Conservation (phyloP, 192 early-diverging fungal genomes). For the Backusella australiensis region DNA sequence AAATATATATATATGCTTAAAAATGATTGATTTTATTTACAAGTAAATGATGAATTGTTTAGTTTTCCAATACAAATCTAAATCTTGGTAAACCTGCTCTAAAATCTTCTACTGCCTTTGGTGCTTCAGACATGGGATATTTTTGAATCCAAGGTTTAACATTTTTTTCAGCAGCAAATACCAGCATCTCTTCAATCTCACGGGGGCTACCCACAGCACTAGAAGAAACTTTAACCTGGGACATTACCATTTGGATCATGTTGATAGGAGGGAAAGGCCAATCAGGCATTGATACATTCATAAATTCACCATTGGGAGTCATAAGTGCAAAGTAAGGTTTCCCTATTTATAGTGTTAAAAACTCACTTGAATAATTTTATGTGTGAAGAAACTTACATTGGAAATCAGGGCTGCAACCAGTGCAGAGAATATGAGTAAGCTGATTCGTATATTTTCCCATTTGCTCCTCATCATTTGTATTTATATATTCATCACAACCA, state of each 20-base stretch:
- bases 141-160: conserved; percentile 56
- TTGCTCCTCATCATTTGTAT: conserved; percentile 6
- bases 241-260: neutral
- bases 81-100: conserved; percentile 63
- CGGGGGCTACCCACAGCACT: conserved; percentile 56
- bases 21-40: neutral
- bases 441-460: neutral
- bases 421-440: conserved; percentile 32
- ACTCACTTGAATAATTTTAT: neutral
- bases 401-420: conserved; percentile 10
- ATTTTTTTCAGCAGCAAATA: conserved; percentile 54
- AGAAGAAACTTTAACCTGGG: conserved; percentile 44
- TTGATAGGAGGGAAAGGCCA: conserved; percentile 6
- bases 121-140: conserved; percentile 57
- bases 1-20: neutral
- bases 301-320: conserved; percentile 48
- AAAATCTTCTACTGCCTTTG: conserved; percentile 60
- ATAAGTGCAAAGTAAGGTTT: neutral
- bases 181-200: conserved; percentile 56
- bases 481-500: conserved; percentile 44
- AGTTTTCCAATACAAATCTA: conserved; percentile 70
- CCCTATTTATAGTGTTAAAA: neutral
- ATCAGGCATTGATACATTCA: conserved; percentile 65
- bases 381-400: conserved; percentile 6
- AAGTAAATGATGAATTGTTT: conserved; percentile 10